Percentiles rank a stretch among this genome's conserved stretches.
Evolutionary conservation across 2,329 filamentous ascomycete genomes (phyloP).

Genomic region (Colletotrichum spaethianum): DNA sequence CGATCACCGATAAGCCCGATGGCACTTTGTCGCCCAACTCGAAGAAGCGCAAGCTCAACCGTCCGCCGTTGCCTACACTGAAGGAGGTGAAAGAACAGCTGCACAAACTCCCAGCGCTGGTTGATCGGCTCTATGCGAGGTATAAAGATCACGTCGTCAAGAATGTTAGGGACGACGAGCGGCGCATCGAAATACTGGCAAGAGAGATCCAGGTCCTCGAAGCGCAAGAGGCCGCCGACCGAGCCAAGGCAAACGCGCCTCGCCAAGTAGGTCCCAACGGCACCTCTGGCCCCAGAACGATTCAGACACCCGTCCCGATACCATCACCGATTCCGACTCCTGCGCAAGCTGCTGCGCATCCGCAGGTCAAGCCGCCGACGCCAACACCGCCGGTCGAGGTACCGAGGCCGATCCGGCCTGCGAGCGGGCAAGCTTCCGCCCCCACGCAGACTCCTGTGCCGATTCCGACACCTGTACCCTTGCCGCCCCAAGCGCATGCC

Average conservation of each 20-base stretch:
- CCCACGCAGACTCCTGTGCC: constrained; percentile 42
- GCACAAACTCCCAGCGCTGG: constrained; percentile 78
- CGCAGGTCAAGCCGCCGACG: constrained; percentile 22
- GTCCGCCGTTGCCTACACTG: constrained; percentile 74
- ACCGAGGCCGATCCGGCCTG: constrained; percentile 31
- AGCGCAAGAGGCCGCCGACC: constrained; percentile 52
- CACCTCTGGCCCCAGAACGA: constrained; percentile 10
- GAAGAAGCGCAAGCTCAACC: constrained; percentile 82
- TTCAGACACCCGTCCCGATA: constrained; percentile 31
- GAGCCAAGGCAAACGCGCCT: constrained; percentile 33
- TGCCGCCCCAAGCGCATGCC: constrained; percentile 31
- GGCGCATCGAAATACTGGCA: constrained; percentile 73
- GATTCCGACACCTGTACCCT: constrained; percentile 29
- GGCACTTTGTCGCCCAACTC: constrained; percentile 65
- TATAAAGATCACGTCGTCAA: constrained; percentile 80
- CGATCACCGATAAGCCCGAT: constrained; percentile 50
- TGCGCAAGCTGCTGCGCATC: constrained; percentile 18
- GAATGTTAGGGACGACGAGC: constrained; percentile 83
- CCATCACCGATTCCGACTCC: constrained; percentile 9
- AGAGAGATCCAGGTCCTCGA: constrained; percentile 80
- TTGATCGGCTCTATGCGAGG: constrained; percentile 80
- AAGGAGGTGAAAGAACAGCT: constrained; percentile 77
- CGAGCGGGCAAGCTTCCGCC: constrained; percentile 46
- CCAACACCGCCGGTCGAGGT: constrained; percentile 18
- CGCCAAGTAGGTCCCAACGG: constrained; percentile 15